These are phyloP conservation scores for Solioccasus polychromus DNA, from an alignment of 768 basidiomycete genomes.

Conservation along the genomic window DNA sequence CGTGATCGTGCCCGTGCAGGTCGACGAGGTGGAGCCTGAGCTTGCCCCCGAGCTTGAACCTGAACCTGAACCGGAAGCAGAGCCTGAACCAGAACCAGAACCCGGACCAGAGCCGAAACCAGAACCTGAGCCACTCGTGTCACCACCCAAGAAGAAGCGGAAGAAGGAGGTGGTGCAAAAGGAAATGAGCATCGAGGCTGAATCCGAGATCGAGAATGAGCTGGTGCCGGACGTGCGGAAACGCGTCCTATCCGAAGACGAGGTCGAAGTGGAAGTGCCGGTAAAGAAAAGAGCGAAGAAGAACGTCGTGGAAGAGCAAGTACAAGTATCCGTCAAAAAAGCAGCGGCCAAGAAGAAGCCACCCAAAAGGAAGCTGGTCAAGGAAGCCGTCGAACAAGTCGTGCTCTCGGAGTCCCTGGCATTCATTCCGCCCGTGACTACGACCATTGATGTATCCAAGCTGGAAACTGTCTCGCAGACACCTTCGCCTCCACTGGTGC, in stretches of 20 bases:
- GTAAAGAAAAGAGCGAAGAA: constrained; percentile 28
- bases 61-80: constrained; percentile 32
- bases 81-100: constrained; percentile 31
- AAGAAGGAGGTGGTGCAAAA: constrained; percentile 44
- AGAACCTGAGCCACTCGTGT: constrained; percentile 34
- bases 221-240: constrained; percentile 39
- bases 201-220: constrained; percentile 60
- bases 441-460: constrained; percentile 47
- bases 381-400: constrained; percentile 48
- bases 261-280: constrained; percentile 33
- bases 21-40: constrained; percentile 30
- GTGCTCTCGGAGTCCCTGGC: constrained; percentile 48
- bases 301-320: constrained; percentile 35
- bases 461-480: constrained; percentile 48
- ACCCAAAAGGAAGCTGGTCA: constrained; percentile 29
- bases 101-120: constrained; percentile 32
- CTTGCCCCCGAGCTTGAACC: constrained; percentile 31
- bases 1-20: constrained; percentile 19
- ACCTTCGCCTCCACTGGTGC: constrained; percentile 48
- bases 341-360: constrained; percentile 33
- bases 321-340: constrained; percentile 37
- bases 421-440: constrained; percentile 48
- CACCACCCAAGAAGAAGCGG: constrained; percentile 57
- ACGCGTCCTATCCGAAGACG: constrained; percentile 44
- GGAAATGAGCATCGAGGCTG: constrained; percentile 44